Conservation (phyloP, 2,329 filamentous ascomycete species). For the Epichloe festucae region DNA sequence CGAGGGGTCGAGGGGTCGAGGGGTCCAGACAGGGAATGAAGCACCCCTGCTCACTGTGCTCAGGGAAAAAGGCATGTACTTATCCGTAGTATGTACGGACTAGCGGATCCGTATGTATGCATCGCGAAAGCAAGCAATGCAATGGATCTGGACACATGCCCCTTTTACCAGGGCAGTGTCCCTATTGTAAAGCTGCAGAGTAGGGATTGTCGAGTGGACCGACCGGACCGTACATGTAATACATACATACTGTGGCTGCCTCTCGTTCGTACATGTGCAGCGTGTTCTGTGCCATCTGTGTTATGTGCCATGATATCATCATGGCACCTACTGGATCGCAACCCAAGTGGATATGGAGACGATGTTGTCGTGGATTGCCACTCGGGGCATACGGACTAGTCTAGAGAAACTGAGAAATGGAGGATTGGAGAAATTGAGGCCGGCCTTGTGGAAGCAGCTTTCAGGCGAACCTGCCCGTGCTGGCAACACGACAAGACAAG, state of each 20-base stretch:
- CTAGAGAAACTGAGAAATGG: no score
- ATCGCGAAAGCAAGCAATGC: not conserved
- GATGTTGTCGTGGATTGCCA: no score
- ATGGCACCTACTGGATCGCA: slow-evolving; percentile 8
- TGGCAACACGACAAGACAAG: no score
- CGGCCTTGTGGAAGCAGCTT: not conserved
- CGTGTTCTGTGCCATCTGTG: slow-evolving; percentile 9
- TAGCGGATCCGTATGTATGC: no score
- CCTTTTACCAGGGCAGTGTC: not conserved
- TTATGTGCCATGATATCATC: slow-evolving; percentile 23
- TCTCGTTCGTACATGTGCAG: not conserved
- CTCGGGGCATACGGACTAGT: no score
- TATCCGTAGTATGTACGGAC: no score
- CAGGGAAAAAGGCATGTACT: not conserved
- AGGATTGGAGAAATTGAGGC: no score
- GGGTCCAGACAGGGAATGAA: not conserved
- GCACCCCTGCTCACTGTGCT: not conserved
- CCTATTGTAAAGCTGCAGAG: not conserved
- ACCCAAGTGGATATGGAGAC: not conserved
- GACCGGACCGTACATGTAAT: not conserved
- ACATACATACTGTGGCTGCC: not conserved
- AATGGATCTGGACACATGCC: not conserved
- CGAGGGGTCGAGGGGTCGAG: not conserved
- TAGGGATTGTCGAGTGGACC: not conserved
- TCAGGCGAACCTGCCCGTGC: no score